phyloP scores from a whole-genome alignment of 345 rosid species.

The Dimocarpus longan region DNA sequence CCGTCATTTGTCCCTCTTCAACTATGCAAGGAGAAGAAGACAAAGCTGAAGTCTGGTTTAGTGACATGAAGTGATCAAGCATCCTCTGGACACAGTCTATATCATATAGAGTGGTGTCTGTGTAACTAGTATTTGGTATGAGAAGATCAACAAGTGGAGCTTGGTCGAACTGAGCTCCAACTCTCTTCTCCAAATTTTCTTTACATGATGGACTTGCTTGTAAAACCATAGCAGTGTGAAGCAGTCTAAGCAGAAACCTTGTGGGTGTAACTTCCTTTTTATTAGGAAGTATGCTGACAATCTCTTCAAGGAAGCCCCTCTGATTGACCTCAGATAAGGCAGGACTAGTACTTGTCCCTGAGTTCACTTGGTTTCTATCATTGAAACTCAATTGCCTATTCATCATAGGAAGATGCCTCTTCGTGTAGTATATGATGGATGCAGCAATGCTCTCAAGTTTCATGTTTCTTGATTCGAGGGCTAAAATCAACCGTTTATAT shows the following conservation, averaged over 20 bases:
- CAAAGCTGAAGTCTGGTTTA: conserved; percentile 41
- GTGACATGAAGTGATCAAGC: conserved; percentile 61
- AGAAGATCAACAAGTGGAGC: conserved; percentile 65
- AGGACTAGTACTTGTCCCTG: conserved; percentile 26
- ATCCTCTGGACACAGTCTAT: conserved; percentile 66
- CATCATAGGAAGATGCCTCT: conserved; percentile 57
- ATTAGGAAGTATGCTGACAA: conserved; percentile 60
- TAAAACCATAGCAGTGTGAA: conserved; percentile 57
- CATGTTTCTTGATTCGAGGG: conserved; percentile 54
- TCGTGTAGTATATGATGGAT: conserved; percentile 58
- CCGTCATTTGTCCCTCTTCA: conserved; percentile 46
- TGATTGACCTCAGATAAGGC: conserved; percentile 50
- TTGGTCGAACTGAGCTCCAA: conserved; percentile 63
- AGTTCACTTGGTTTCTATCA: conserved; percentile 27
- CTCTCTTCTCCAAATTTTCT: conserved; percentile 58
- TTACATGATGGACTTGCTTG: conserved; percentile 54
- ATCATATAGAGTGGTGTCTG: conserved; percentile 67
- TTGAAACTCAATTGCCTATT: conserved; percentile 49
- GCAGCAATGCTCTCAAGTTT: conserved; percentile 55
- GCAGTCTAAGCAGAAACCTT: conserved; percentile 65
- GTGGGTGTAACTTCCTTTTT: conserved; percentile 60
- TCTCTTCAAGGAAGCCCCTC: conserved; percentile 56
- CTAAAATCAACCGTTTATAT: conserved; percentile 54
- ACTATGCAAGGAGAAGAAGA: conserved; percentile 40
- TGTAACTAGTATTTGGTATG: conserved; percentile 59